Base-by-base conservation (phyloP, 2,329 filamentous ascomycete species). In the Cadophora sp. region DNA sequence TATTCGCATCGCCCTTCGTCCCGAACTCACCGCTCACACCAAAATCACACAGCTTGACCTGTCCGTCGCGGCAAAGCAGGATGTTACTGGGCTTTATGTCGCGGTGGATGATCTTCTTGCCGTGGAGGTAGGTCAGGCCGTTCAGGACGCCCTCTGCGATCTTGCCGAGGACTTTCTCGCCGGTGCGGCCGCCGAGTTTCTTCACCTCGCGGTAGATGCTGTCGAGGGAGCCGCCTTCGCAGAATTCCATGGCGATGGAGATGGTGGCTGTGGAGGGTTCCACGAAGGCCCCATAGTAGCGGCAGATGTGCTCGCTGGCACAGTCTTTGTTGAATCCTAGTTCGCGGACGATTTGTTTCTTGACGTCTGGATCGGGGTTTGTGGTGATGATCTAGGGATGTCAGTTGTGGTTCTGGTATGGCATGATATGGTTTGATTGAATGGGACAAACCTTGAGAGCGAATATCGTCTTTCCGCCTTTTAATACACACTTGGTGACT, bases 61-160 rank as follows among this genome's bases (percentile, higher is more conserved):
- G 92, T 40, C 96, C 96, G 73, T 92, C 90, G 69, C 95, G 91
- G 78, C 94, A 97, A 34, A 99, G 86, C 26, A 99, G 86, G 74
- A 99, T 98, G 79, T 99, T 99, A 71, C 92, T 97, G 1, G 96
- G 96, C 81, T 99, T 99, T 84, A 99, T 99, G 78, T 99, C 96
- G 81, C 96, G 91, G 81, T 99, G 96, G 76, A 99, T 98, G 80
- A 99, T 99, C 80, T 97, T 96, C 78, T 95, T 92, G 76, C 91
- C 91, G 83, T 98, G 93, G 9, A 99, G 88, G 81, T 99, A 99
- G 9, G 94, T 98, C 69, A 99, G 83, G 27, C 96, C 96, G 75
- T 94, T 93, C 65, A 99, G 83, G 4, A 99, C 95, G 65, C 95
- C 96, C 80, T 98, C 96, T 51, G 96, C 94, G 55, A 99, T 92